Base-by-base conservation (phyloP, 1,284 basidiomycete genomes). In the Ganoderma boninense region DNA sequence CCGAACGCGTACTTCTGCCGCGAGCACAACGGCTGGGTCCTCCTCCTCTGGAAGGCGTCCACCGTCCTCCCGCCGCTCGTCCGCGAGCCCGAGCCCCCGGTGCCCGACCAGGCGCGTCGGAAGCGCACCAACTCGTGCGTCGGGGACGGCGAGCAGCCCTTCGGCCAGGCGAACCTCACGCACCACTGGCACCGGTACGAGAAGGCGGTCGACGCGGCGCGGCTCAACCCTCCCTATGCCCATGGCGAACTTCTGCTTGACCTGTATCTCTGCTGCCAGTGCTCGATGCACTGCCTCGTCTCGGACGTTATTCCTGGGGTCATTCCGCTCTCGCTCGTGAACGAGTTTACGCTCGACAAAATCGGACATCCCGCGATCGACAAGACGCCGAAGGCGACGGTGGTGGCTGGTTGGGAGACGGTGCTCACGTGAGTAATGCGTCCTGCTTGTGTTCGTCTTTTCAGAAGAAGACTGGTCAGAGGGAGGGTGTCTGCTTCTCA, bases 181-280 rank as follows among this genome's bases (percentile, higher is more conserved):
- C 93, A 95, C 77, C 93, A 95, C 77, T 94, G 93, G 75, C 93
- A 95, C 77, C 85, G 84, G 65, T 95, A 94, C 75, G 84, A 85
- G 67, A 87, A 84, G 68, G 90, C 90, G 2, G 86, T 94, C 26
- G 91, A 93, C 76, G 85, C 90, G 14, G 82, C 85, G 61, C 87
- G 86, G 72, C 85, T 94, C 38, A 88, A 86, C 26, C 87, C 90
- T 20, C 89, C 91, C n/a, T 89, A 90, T 74, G 82, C 82, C 38
- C 82, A 85, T 54, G 86, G 89, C 66, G 87, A 90, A 72, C 91
- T 88, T n/a, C 78, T 92, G 32, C 80, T 95, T 49, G 92, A 95
- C 79, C 83, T 95, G 40, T 95, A 92, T 76, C 82, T 94, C 59
- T 95, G 93, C 78, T 95, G 94, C 76, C 93, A 95, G 76, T 95